Conservation (phyloP, 495 filamentous ascomycete genomes). For the Penicillium atrosanguineum region DNA sequence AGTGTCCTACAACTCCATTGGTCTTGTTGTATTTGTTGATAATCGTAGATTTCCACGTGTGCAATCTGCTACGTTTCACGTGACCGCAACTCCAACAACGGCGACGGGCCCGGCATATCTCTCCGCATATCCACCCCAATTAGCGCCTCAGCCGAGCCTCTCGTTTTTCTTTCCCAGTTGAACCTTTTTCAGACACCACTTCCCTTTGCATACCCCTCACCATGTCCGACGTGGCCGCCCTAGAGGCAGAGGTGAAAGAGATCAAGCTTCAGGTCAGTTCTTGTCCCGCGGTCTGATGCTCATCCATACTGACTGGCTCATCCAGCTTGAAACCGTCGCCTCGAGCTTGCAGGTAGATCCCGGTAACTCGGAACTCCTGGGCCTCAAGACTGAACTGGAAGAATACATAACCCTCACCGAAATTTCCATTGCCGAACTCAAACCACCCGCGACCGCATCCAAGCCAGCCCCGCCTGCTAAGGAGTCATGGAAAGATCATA, state of each 20-base stretch:
- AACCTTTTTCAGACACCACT: neutral
- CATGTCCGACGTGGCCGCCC: slow-evolving; percentile 59
- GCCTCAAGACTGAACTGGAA: slow-evolving; percentile 78
- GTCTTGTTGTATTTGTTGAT: too few species aligned
- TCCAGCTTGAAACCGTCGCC: slow-evolving; percentile 76
- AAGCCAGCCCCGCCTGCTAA: slow-evolving; percentile 46
- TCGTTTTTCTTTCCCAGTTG: neutral
- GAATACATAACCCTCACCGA: slow-evolving; percentile 77
- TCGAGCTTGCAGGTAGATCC: slow-evolving; percentile 77
- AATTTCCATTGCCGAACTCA: slow-evolving; percentile 77
- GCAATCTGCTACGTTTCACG: neutral
- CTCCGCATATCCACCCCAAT: neutral
- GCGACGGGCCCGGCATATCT: neutral
- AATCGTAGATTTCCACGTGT: neutral
- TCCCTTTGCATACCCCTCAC: slow-evolving; percentile 17
- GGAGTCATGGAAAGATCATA: slow-evolving; percentile 71
- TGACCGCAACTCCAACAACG: neutral
- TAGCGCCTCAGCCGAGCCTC: neutral
- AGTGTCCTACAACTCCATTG: neutral
- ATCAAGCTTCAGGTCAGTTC: slow-evolving; percentile 72
- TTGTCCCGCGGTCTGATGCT: neutral
- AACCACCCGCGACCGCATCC: slow-evolving; percentile 52
- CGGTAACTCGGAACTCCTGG: slow-evolving; percentile 75
- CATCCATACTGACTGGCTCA: neutral
- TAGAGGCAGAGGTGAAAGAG: slow-evolving; percentile 77